Evolutionary conservation across 345 rosid genomes (phyloP).

Genomic region (Tarenaya hassleriana): DNA sequence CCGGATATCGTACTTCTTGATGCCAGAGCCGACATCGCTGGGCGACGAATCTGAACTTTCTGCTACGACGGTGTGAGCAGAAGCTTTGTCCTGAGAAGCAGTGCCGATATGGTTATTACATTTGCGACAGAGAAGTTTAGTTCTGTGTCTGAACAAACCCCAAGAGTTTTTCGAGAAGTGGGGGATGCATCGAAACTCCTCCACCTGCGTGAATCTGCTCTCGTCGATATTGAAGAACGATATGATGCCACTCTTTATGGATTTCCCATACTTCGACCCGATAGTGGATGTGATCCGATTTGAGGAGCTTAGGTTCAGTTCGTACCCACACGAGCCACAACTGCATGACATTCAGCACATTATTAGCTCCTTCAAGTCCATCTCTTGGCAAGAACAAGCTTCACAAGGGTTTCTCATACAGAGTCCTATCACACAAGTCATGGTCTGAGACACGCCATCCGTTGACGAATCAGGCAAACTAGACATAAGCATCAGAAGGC

Average conservation of each 20-base stretch:
- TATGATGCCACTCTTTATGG: conserved; percentile 84
- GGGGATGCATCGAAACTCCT: conserved; percentile 83
- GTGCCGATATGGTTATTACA: conserved; percentile 72
- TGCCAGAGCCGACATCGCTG: conserved; percentile 28
- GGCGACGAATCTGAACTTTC: conserved; percentile 44
- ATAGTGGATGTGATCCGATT: conserved; percentile 76
- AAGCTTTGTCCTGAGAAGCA: conserved; percentile 47
- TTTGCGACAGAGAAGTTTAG: conserved; percentile 88
- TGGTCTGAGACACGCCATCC: too few species aligned
- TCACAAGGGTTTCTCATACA: too few species aligned
- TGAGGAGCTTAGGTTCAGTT: conserved; percentile 77
- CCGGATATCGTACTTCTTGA: conserved; percentile 56
- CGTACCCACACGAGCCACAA: conserved; percentile 92
- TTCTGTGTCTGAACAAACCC: conserved; percentile 62
- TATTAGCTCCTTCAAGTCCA: neutral
- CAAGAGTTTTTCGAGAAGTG: conserved; percentile 51
- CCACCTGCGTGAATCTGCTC: conserved; percentile 76
- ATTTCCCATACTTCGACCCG: conserved; percentile 86
- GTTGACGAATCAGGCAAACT: too few species aligned
- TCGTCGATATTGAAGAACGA: conserved; percentile 76
- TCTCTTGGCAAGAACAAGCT: too few species aligned
- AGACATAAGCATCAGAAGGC: too few species aligned
- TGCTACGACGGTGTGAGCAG: conserved; percentile 39
- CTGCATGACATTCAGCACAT: conserved; percentile 40
- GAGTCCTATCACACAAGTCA: too few species aligned